phyloP scores from a whole-genome alignment of 345 rosid species.

The Adansonia digitata region DNA sequence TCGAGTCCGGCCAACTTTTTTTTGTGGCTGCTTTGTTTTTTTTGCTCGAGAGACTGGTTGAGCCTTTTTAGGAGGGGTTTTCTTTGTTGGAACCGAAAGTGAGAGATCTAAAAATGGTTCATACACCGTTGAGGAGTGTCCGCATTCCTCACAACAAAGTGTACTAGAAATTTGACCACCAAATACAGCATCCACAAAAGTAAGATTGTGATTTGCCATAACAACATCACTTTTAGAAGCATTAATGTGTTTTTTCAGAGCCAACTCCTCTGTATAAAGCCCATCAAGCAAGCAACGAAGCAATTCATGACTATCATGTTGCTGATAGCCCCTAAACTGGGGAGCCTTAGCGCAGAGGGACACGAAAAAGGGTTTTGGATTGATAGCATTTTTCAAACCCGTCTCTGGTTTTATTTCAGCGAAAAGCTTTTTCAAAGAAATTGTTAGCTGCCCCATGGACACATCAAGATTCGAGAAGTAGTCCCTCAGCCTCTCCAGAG shows the following conservation, averaged over 20 bases:
- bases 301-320: conserved; percentile 96
- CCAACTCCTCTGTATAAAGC: conserved; percentile 73
- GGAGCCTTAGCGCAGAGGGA: conserved; percentile 72
- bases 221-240: conserved; percentile 28
- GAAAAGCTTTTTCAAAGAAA: conserved; percentile 67
- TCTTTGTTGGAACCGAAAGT: conserved; percentile 81
- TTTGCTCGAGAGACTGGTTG: conserved; percentile 53
- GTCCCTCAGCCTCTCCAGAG: conserved; percentile 52
- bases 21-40: conserved; percentile 69
- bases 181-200: conserved; percentile 72
- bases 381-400: conserved; percentile 55
- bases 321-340: conserved; percentile 88
- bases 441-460: conserved; percentile 52
- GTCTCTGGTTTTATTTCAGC: conserved; percentile 59
- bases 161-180: conserved; percentile 89
- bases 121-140: conserved; percentile 76
- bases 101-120: conserved; percentile 97
- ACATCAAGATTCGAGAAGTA: conserved; percentile 48
- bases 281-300: conserved; percentile 81
- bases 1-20: conserved; percentile 41
- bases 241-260: conserved; percentile 38
- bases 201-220: conserved; percentile 36
- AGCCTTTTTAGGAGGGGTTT: conserved; percentile 51
- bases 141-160: conserved; percentile 79
- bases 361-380: conserved; percentile 70